phyloP scores from a whole-genome alignment of 139 green algal genomes.

The Trebouxia sp. region DNA sequence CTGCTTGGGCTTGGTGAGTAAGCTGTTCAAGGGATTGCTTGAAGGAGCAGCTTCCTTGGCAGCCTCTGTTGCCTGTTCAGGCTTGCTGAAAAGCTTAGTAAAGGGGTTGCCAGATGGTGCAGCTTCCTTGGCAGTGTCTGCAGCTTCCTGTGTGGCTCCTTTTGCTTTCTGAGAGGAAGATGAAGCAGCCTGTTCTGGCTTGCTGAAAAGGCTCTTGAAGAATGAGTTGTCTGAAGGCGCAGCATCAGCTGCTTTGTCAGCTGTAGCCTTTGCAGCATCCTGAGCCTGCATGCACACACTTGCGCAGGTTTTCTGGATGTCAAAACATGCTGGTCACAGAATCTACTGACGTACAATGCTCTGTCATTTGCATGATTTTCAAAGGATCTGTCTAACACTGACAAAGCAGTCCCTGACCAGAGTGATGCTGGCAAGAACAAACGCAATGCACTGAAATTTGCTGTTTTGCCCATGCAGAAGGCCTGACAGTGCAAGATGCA shows the following conservation, averaged over 20 bases:
- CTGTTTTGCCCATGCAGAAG: too few relatives aligned
- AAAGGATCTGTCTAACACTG: too few relatives aligned
- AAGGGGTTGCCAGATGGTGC: constrained; percentile 1
- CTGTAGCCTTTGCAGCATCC: background rate
- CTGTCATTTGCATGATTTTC: too few relatives aligned
- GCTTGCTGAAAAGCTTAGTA: background rate
- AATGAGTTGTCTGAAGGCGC: background rate
- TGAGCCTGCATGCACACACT: background rate
- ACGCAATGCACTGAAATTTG: too few relatives aligned
- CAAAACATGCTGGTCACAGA: too few relatives aligned
- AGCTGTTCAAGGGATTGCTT: background rate
- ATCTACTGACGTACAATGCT: too few relatives aligned
- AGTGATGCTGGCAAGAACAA: too few relatives aligned
- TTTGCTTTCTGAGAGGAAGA: background rate
- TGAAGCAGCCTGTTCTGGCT: background rate
- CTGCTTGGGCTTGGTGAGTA: constrained; percentile 7
- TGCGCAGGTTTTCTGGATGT: too few relatives aligned
- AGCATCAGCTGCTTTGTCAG: constrained; percentile 1
- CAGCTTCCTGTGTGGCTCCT: background rate
- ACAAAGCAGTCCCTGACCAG: too few relatives aligned
- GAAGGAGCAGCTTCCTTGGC: constrained; percentile 3
- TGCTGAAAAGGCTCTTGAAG: background rate
- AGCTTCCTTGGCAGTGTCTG: background rate
- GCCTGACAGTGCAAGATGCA: too few relatives aligned
- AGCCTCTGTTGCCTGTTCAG: background rate